Conservation (phyloP, 441 rosid species). For the Lepidium campestre region DNA sequence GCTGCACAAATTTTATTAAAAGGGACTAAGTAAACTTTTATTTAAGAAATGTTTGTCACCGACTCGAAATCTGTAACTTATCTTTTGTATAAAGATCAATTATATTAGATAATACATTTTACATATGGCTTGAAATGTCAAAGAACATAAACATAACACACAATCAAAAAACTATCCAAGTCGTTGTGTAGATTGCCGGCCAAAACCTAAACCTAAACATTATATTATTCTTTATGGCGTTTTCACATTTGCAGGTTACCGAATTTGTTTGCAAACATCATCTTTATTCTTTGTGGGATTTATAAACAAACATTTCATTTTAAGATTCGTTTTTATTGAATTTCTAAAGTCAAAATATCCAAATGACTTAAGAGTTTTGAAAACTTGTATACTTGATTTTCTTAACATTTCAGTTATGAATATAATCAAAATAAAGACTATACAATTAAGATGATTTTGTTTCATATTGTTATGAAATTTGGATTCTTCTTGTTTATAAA, state of each 20-base stretch:
- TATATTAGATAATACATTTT: background rate
- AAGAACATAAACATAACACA: background rate
- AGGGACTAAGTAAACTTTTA: background rate
- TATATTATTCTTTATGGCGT: background rate
- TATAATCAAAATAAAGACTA: too few relatives aligned
- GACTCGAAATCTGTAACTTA: background rate
- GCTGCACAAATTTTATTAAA: background rate
- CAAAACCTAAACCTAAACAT: conserved; percentile 8
- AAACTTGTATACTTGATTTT: too few relatives aligned
- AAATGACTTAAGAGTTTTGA: background rate
- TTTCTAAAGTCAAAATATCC: background rate
- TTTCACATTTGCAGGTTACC: background rate
- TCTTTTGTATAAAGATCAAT: background rate
- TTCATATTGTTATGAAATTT: background rate
- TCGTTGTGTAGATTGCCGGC: conserved; percentile 27
- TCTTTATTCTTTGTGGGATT: background rate
- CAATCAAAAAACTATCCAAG: background rate
- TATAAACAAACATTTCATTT: background rate
- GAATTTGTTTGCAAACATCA: background rate
- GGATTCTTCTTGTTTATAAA: background rate
- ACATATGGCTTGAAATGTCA: conserved; percentile 4
- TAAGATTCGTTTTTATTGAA: background rate
- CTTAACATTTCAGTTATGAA: too few relatives aligned
- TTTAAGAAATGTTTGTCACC: background rate
- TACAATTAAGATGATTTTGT: background rate